Conservation (phyloP, 495 filamentous ascomycete species). For the Penicillium maclennaniae region DNA sequence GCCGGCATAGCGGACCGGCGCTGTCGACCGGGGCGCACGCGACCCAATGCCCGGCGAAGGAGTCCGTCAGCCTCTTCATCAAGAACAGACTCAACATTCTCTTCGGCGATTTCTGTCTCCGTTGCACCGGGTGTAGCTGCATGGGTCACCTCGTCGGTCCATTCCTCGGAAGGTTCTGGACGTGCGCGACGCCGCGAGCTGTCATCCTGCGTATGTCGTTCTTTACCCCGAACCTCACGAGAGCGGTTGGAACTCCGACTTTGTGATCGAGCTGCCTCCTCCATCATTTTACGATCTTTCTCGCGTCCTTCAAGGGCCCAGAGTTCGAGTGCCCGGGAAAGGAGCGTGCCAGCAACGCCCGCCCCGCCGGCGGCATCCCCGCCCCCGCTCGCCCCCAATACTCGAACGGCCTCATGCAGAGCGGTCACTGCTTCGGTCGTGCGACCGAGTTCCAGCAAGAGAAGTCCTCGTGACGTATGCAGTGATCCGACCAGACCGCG, state of each 20-base stretch:
- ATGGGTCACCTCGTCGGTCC: slow-evolving; percentile 38
- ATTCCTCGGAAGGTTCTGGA: slow-evolving; percentile 29
- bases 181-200: slow-evolving; percentile 24
- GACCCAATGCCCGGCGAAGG: slow-evolving; percentile 33
- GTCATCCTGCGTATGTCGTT: slow-evolving; percentile 11
- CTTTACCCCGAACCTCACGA: slow-evolving; percentile 29
- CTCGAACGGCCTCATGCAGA: slow-evolving; percentile 66
- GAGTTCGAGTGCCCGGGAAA: slow-evolving; percentile 71
- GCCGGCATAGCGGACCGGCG: slow-evolving; percentile 16
- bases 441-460: slow-evolving; percentile 63
- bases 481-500: slow-evolving; percentile 43
- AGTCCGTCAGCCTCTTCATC: slow-evolving; percentile 41
- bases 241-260: slow-evolving; percentile 21
- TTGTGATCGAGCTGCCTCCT: slow-evolving; percentile 16
- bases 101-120: slow-evolving; percentile 22
- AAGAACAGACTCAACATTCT: slow-evolving; percentile 42
- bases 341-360: slow-evolving; percentile 68
- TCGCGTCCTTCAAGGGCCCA: slow-evolving; percentile 48
- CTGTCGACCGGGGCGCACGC: slow-evolving; percentile 29
- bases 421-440: slow-evolving; percentile 63
- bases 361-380: slow-evolving; percentile 60
- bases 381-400: slow-evolving; percentile 46
- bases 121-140: slow-evolving; percentile 12
- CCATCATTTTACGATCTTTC: slow-evolving; percentile 16
- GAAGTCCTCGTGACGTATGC: slow-evolving; percentile 55